Conservation (phyloP, 371 early-diverging fungal genomes). For the Haplosporangium sp. region DNA sequence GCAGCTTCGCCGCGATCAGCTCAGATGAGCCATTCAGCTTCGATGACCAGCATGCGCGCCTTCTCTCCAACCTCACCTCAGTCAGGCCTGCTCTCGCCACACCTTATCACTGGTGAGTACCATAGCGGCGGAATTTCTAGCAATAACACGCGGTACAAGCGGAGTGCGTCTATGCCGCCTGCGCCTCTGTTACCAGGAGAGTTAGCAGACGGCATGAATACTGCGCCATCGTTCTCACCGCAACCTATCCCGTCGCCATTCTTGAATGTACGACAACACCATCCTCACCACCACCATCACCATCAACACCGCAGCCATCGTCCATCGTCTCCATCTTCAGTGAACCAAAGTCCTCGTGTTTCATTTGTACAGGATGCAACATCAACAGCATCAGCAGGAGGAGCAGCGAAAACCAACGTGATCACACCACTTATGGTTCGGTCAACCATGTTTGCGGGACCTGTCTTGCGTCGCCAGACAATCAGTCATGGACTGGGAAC, state of each 20-base stretch:
- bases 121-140: background rate
- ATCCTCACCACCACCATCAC: background rate
- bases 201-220: background rate
- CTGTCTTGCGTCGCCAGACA: conserved; percentile 31
- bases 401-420: background rate
- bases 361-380: conserved; percentile 28
- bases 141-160: conserved; percentile 30
- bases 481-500: conserved; percentile 44
- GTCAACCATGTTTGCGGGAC: conserved; percentile 36
- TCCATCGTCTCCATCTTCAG: conserved; percentile 9
- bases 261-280: conserved; percentile 15
- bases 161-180: conserved; percentile 48
- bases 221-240: conserved; percentile 8
- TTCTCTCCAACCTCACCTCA: conserved; percentile 33
- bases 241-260: conserved; percentile 10
- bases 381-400: background rate
- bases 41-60: conserved; percentile 14
- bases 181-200: conserved; percentile 16
- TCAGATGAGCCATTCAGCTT: conserved; percentile 17
- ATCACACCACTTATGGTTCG: conserved; percentile 11
- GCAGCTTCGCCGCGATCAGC: background rate
- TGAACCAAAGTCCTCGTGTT: conserved; percentile 41
- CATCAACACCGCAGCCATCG: background rate
- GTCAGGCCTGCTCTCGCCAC: background rate
- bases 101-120: background rate